Conservation (phyloP, 2,329 filamentous ascomycete genomes). For the Thielaviopsis populi region DNA sequence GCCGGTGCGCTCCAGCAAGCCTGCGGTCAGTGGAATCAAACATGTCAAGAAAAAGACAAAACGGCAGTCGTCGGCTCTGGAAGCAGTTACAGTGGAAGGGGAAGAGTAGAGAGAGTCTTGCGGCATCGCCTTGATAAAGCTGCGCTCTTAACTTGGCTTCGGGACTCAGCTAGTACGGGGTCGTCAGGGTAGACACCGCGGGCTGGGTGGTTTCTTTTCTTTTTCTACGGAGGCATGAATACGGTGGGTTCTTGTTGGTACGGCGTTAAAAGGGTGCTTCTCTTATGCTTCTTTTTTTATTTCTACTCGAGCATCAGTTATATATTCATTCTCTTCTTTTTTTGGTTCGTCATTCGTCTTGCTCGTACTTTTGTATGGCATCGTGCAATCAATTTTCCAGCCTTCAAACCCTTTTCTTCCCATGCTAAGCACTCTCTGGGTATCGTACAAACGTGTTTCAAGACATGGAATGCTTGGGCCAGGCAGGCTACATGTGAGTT, state of each 20-base stretch:
- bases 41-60: conserved; percentile 14
- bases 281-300: conserved; percentile 4
- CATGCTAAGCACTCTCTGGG: conserved; percentile 8
- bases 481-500: background rate
- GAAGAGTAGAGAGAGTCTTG: background rate
- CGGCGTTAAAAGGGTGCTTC: background rate
- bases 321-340: background rate
- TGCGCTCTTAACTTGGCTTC: background rate
- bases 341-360: background rate
- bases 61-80: conserved; percentile 5
- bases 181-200: background rate
- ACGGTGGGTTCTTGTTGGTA: background rate
- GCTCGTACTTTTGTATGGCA: background rate
- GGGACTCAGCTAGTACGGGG: background rate
- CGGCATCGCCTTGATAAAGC: background rate
- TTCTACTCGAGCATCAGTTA: background rate
- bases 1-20: conserved; percentile 18
- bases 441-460: conserved; percentile 15
- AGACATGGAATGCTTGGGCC: conserved; percentile 4
- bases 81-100: background rate
- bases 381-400: background rate
- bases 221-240: background rate
- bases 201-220: background rate
- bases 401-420: background rate
- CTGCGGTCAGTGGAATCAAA: conserved; percentile 10